A percentile compares a stretch with the other conserved stretches of the same genome.
Evolutionary conservation across 257 asterid species (phyloP).

Genomic region (Catharanthus roseus): DNA sequence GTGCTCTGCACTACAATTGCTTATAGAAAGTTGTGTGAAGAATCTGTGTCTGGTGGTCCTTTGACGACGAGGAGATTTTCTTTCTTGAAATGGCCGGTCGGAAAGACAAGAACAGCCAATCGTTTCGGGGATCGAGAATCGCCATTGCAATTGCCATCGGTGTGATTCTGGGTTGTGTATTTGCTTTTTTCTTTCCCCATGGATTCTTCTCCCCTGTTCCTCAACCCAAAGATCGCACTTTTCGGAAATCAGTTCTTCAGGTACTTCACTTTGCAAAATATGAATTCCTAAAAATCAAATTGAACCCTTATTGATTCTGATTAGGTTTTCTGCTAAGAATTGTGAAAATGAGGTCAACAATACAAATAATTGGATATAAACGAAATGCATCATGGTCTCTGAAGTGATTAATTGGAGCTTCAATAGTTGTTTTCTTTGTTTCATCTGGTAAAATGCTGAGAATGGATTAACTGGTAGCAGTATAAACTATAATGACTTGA

Average conservation of each 20-base stretch:
- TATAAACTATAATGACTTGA: not conserved
- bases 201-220: conserved; percentile 44
- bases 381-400: not conserved
- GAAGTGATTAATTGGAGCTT: not conserved
- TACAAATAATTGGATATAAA: not conserved
- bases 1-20: conserved; percentile 20
- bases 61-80: not conserved
- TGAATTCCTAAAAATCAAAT: too few relatives aligned
- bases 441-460: not conserved
- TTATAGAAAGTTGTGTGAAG: not conserved
- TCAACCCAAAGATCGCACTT: conserved; percentile 22
- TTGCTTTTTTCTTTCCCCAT: conserved; percentile 57
- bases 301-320: not conserved
- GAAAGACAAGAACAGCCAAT: conserved; percentile 44
- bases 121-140: conserved; percentile 53
- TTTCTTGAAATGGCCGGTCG: conserved; percentile 56
- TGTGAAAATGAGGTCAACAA: not conserved
- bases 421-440: not conserved
- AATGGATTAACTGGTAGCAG: not conserved
- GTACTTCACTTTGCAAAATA: conserved; percentile 27
- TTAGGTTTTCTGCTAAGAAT: not conserved
- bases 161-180: conserved; percentile 54
- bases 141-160: conserved; percentile 60
- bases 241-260: conserved; percentile 36
- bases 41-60: not conserved